phyloP scores from a whole-genome alignment of 176 grass and related monocot genomes.

The Musa troglodytarum region DNA sequence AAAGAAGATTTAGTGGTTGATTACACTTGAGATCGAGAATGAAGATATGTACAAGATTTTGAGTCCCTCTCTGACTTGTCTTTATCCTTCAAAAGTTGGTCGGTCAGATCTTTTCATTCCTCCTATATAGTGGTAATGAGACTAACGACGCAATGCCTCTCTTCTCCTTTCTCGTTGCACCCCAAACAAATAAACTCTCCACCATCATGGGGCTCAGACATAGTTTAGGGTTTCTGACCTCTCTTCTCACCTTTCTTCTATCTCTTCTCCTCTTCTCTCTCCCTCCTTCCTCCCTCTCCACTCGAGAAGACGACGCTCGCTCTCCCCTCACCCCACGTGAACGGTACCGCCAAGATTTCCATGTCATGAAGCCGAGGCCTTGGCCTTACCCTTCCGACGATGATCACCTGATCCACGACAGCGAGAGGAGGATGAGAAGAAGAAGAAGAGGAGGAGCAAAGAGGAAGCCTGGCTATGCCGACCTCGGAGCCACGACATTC shows the following conservation, averaged over 20 bases:
- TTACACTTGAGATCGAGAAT: background rate
- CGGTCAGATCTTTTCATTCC: too few species aligned
- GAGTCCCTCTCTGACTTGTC: too few species aligned
- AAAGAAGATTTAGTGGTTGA: background rate
- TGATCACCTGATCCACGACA: background rate
- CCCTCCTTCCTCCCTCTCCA: background rate
- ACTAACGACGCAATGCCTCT: background rate
- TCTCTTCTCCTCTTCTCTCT: slow-evolving; percentile 12
- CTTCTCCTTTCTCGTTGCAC: background rate
- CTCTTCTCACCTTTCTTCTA: background rate
- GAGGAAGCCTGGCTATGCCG: background rate
- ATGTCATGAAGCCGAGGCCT: background rate
- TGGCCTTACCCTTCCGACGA: background rate
- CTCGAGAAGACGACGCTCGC: background rate
- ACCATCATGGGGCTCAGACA: background rate
- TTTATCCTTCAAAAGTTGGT: too few species aligned
- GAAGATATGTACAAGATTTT: background rate
- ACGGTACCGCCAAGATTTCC: background rate
- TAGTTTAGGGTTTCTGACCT: background rate
- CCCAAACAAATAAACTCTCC: background rate
- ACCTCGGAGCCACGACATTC: slow-evolving; percentile 31
- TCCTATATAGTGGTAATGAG: too few species aligned
- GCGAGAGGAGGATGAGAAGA: background rate
- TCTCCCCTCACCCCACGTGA: background rate
- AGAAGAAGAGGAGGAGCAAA: too few species aligned